Base-by-base conservation (phyloP, 169 alveolate genomes). In the Plasmodium knowlesi region DNA sequence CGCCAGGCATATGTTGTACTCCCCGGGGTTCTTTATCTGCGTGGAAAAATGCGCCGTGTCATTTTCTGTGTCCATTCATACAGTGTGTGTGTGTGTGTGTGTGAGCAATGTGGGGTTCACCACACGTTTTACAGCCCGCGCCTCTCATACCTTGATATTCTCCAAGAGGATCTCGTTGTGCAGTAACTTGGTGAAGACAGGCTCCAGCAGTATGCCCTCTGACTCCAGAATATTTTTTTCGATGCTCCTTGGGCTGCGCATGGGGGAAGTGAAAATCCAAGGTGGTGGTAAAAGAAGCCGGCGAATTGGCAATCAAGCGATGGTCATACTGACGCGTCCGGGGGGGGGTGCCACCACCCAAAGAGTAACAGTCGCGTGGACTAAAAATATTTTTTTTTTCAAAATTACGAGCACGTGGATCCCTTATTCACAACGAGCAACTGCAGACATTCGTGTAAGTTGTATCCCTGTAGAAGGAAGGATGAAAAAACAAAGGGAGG, bases 371-470 rank as follows among this genome's bases (percentile, higher is more conserved):
- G n/a, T n/a, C 25, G 74, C 6, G 34, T 61, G 74, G 32, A 61
- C 25, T 43, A 10, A 61, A 61, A 61, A 61, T 61, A 8, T n/a
- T 61, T 61, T 61, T 61, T 3, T 32, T 32, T 32, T 83, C 0
- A 61, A 5, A 3, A 67, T 83, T 83, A 83, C 92, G 71, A 67
- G 92, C 92, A 83, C 28, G 43, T 14, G 57, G 92, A 83, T 25
- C 74, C 74, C 70, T 83, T 61, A 16, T 83, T 61, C n/a, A 83
- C 92, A 3, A 83, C 83, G 14, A 83, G 71, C 14, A 83, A 32
- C 54, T 83, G 92, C 50, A 83, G 50, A 12, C 92, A 83, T 32
- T 83, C 92, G 67, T 53, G 78, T 30, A 83, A 41, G 50, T 83
- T 83, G 22, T 83, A 83, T 34, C 92, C 92, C 92, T 83, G n/a